These are phyloP conservation scores for Cryptosporidium sp. DNA, from an alignment of 169 alveolate genomes.

Conservation along the genomic window DNA sequence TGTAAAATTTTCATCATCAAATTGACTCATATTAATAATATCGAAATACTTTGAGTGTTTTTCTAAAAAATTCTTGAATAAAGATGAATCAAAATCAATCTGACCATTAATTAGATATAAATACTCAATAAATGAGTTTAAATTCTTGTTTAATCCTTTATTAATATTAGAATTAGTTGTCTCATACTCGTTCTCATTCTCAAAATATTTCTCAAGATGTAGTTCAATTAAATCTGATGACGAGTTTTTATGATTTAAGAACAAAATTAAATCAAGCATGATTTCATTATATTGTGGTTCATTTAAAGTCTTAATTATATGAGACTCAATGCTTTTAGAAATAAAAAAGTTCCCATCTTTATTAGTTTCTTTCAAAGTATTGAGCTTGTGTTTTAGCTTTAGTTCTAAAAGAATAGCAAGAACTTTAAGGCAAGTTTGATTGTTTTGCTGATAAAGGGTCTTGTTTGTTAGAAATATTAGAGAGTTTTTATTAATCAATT, in stretches of 20 bases:
- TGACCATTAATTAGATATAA: neutral
- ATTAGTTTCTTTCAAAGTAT: too few relatives aligned
- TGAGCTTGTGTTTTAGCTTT: neutral
- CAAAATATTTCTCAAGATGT: neutral
- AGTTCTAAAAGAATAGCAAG: neutral
- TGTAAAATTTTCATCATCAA: too few relatives aligned
- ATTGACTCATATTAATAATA: too few relatives aligned
- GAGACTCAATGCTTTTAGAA: neutral
- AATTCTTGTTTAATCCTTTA: neutral
- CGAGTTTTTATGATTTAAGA: conserved; percentile 1
- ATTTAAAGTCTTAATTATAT: neutral
- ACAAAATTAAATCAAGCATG: conserved; percentile 2
- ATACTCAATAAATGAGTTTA: neutral
- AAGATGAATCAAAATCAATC: neutral
- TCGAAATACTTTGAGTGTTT: neutral
- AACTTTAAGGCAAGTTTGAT: neutral
- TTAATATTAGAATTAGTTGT: neutral
- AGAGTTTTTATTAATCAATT: conserved; percentile 13
- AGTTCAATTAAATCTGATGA: conserved; percentile 3
- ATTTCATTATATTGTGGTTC: neutral
- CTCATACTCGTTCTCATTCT: neutral
- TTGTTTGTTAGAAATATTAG: conserved; percentile 38
- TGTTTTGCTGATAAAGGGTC: conserved; percentile 34
- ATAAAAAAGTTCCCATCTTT: too few relatives aligned
- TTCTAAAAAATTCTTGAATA: neutral